phyloP scores from a whole-genome alignment of 2,329 filamentous ascomycete species.

The Xylariales sp. region DNA sequence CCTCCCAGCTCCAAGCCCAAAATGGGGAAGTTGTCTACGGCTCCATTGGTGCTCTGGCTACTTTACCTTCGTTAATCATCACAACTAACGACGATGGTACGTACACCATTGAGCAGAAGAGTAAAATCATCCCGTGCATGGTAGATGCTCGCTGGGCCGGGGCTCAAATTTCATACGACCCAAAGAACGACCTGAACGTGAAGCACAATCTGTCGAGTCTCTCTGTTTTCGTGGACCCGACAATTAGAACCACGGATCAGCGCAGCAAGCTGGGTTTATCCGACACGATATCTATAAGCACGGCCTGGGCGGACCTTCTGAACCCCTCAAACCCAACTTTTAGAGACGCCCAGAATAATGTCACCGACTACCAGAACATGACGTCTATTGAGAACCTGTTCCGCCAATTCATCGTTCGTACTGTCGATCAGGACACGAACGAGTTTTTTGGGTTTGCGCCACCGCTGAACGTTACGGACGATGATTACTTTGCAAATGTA shows the following conservation, averaged over 20 bases:
- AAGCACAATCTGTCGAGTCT: background rate
- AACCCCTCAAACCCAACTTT: background rate
- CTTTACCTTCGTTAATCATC: background rate
- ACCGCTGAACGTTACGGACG: background rate
- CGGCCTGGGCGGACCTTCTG: background rate
- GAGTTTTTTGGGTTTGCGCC: background rate
- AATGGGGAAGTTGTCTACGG: background rate
- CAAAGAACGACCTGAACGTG: background rate
- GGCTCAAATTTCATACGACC: background rate
- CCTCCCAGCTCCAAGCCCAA: background rate
- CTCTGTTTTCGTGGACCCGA: background rate
- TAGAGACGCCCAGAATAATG: background rate
- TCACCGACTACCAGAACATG: background rate
- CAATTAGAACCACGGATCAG: background rate
- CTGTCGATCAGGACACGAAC: background rate
- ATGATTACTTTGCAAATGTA: background rate
- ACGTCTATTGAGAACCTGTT: background rate
- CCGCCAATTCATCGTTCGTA: background rate
- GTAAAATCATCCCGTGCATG: background rate
- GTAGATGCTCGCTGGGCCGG: slow-evolving; percentile 2
- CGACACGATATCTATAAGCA: background rate
- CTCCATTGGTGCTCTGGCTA: slow-evolving; percentile 1
- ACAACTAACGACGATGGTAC: background rate
- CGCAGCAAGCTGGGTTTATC: background rate
- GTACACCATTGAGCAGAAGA: background rate